Base-by-base conservation (phyloP, 208 protist genomes). In the Balamuthia mandrillaris region DNA sequence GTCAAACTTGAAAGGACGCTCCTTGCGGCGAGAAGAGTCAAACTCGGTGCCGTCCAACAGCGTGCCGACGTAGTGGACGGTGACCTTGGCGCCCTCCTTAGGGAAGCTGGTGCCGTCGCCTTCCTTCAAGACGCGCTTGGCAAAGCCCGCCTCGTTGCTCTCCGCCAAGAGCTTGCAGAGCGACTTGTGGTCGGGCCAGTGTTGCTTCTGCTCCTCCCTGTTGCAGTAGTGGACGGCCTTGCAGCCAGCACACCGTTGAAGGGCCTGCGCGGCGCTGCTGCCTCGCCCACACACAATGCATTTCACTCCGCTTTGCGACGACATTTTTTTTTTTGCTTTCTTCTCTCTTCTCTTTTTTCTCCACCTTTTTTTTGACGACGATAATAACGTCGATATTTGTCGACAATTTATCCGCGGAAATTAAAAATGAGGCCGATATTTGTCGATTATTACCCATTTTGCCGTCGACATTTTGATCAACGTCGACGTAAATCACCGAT, bases 141-240 rank as follows among this genome's bases (percentile, higher is more conserved):
- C 70, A 60, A 79, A 79, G 47, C 70, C 70, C 70, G 54, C n/a
- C n/a, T n/a, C n/a, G n/a, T n/a, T n/a, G n/a, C n/a, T n/a, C n/a
- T n/a, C n/a, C n/a, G n/a, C n/a, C n/a, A n/a, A n/a, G n/a, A 79
- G 70, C 47, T 79, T 56, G 70, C 70, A 79, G 31, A 79, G n/a
- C 27, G 27, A 9, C 70, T 79, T 79, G 70, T 79, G 70, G 45
- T n/a, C 44, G 18, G 54, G 54, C 70, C 70, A 79, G 70, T 79
- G 70, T 21, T 52, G 47, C 70, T 79, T 79, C 35, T 79, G 70
- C 27, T 79, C 47, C 9, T 79, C 70, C 14, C 47, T 7, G 29
- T 21, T 33, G 47, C 70, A 79, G 47, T 79, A 79, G 47, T 49
- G 60, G 5, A 79, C 70, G 18, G 70, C 47, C 45, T 79, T 42